Base-by-base conservation (phyloP, 106 monocot species). In the Dendrobium catenatum region DNA sequence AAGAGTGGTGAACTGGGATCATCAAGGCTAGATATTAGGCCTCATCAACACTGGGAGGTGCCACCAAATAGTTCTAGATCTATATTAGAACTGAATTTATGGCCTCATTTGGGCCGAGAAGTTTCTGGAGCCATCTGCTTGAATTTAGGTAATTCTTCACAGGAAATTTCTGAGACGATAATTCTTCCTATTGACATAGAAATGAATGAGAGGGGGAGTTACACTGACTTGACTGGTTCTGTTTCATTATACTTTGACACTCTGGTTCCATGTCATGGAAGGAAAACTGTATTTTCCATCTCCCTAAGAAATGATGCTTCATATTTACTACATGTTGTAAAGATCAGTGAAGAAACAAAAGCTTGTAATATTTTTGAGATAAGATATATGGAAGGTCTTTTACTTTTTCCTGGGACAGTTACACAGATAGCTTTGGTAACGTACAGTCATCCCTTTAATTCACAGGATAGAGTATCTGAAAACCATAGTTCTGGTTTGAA, bases 81-180 rank as follows among this genome's bases (percentile, higher is more conserved):
- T 43, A 54, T 94, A 56, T 9, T 92, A 77, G 87, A 88, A 54
- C 61, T 94, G 54, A 85, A 70, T 42, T 75, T 94, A 22, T 78
- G 70, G 66, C 78, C 86, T 76, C 68, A 77, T 58, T 68, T 82
- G 11, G 85, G 85, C 81, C 85, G 90, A 77, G 86, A 83, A 54
- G 20, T 88, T 70, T 88, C 80, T 31, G 95, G 95, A 58, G 83
- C 86, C 66, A 80, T 92, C 48, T 95, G 87, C 81, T 33, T 95
- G 85, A 83, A 83, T 70, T 77, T 95, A 55, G 40, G 81, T 9
- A 81, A 48, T 81, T 80, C 86, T 58, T 85, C 78, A 8, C 11
- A 64, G 6, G 82, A 82, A 37, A 81, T 49, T 42, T 20, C 64
- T 13, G 82, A 86, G 70, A 81, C 76, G 27, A 47, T 92, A 73